Evolutionary conservation across 805 yeast species (phyloP).

Genomic region (Kluyveromyces wickerhamii): DNA sequence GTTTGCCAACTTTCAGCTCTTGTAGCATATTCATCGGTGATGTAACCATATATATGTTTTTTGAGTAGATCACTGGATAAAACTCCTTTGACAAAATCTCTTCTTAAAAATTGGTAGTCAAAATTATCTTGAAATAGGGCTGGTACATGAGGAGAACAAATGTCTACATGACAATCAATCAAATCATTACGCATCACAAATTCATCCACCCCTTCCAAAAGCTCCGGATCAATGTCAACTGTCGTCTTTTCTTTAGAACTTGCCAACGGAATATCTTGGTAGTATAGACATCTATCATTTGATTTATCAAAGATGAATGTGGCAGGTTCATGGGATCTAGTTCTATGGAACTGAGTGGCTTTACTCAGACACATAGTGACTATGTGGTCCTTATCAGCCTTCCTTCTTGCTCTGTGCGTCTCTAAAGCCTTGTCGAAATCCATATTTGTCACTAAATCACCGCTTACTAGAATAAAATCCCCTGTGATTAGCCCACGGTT

Average conservation of each 20-base stretch:
- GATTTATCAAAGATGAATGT: constrained; percentile 71
- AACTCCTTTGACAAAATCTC: constrained; percentile 86
- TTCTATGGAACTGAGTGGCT: constrained; percentile 76
- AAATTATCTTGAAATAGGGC: constrained; percentile 94
- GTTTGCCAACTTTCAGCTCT: constrained; percentile 95
- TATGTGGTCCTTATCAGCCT: constrained; percentile 79
- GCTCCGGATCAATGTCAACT: constrained; percentile 72
- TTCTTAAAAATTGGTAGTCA: constrained; percentile 81
- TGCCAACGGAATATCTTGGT: constrained; percentile 63
- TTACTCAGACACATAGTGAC: constrained; percentile 88
- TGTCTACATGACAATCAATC: constrained; percentile 93
- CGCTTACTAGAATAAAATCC: constrained; percentile 83
- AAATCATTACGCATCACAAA: constrained; percentile 82
- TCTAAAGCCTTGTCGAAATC: constrained; percentile 68
- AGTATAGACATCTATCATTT: constrained; percentile 71
- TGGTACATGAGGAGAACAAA: constrained; percentile 90
- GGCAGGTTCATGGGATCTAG: constrained; percentile 81
- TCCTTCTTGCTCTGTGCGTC: constrained; percentile 63
- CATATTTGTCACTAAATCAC: constrained; percentile 92
- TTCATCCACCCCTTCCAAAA: constrained; percentile 65
- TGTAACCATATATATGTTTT: constrained; percentile 83
- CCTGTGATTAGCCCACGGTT: constrained; percentile 82
- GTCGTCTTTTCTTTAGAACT: constrained; percentile 39
- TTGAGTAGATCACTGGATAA: constrained; percentile 83
- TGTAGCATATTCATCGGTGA: constrained; percentile 80